These are phyloP conservation scores for Ceratobasidium sp. DNA, from an alignment of 1,284 basidiomycete genomes.

Conservation along the genomic window DNA sequence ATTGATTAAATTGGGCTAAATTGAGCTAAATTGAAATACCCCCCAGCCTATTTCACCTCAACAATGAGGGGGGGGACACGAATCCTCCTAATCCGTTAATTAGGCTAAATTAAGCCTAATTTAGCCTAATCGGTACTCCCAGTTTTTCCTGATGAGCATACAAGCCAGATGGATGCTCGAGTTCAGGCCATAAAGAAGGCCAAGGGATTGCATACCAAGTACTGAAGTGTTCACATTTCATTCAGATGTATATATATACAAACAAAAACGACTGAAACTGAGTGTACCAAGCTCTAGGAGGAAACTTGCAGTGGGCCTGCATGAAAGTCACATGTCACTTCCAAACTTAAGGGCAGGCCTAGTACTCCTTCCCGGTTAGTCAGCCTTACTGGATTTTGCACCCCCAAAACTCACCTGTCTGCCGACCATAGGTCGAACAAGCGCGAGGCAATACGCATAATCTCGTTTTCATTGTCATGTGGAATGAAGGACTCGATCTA, in stretches of 20 bases:
- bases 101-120: no score
- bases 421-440: slow-evolving; percentile 25
- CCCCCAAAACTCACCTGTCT: neutral
- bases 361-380: slow-evolving; percentile 15
- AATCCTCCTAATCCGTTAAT: no score
- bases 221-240: neutral
- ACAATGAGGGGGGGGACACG: no score
- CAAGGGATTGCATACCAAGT: slow-evolving; percentile 16
- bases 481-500: slow-evolving; percentile 57
- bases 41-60: no score
- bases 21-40: no score
- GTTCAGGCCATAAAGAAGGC: slow-evolving; percentile 20
- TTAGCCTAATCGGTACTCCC: no score
- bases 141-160: no score
- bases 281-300: no score
- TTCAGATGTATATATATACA: neutral
- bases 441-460: slow-evolving; percentile 60
- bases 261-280: neutral
- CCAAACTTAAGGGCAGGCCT: no score
- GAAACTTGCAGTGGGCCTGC: no score
- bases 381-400: neutral
- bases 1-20: no score
- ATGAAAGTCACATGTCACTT: no score
- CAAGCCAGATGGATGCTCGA: slow-evolving; percentile 20
- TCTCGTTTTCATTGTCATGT: slow-evolving; percentile 62